phyloP scores from a whole-genome alignment of 2,329 filamentous ascomycete species.

The Trichoderma lentiforme region DNA sequence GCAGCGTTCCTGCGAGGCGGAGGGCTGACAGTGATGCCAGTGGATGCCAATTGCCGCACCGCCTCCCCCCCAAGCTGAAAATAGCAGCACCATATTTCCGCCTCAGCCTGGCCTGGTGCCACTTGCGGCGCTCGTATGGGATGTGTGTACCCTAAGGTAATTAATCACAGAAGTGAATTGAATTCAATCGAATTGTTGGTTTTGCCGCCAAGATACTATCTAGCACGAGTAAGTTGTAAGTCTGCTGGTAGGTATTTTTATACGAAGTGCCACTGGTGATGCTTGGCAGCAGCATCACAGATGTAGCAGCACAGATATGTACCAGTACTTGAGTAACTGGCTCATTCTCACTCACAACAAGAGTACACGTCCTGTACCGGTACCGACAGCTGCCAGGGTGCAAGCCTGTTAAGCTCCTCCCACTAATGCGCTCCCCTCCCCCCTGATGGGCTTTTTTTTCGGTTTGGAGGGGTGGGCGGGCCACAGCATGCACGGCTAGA shows the following conservation, averaged over 20 bases:
- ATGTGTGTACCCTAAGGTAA: not conserved
- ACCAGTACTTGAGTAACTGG: not conserved
- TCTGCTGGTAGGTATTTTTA: not conserved
- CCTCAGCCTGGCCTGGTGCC: not conserved
- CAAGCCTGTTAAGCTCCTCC: conserved; percentile 1
- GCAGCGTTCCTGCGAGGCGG: conserved; percentile 17
- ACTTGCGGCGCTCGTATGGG: not conserved
- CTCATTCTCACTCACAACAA: not conserved
- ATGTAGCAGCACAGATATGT: not conserved
- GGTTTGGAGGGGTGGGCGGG: conserved; percentile 7
- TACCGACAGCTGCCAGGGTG: not conserved
- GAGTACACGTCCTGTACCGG: not conserved
- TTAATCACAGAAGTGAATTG: not conserved
- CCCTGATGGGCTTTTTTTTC: not conserved
- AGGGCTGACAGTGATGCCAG: conserved; percentile 8
- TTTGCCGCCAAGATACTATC: not conserved
- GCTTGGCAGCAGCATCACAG: not conserved
- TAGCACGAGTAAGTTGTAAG: not conserved
- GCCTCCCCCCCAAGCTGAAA: conserved; percentile 17
- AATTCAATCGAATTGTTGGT: not conserved
- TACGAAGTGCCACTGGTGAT: not conserved
- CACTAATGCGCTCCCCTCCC: not conserved
- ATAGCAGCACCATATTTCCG: conserved; percentile 17
- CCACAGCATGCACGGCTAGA: not conserved
- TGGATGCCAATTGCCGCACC: conserved; percentile 14